Base-by-base conservation (phyloP, 1,284 basidiomycete genomes). In the Inonotus obliquus region DNA sequence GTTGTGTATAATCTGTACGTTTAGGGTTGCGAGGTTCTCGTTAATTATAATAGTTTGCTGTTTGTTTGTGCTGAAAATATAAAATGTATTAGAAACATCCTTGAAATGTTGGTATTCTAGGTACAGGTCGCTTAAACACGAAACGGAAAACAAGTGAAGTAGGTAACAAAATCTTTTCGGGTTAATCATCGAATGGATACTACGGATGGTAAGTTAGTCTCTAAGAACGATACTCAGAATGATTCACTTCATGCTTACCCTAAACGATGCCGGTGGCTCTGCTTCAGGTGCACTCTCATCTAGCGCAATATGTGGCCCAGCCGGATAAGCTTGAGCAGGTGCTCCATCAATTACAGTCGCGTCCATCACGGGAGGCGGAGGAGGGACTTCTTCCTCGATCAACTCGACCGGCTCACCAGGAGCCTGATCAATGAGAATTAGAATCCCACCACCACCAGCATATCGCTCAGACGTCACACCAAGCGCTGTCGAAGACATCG, bases 381-480 rank as follows among this genome's bases (percentile, higher is more conserved):
- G 76, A 21, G 71, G 74, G 54, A 74, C 81, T 67, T 84, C 83
- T 67, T 85, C 79, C 68, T 92, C 89, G 62, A 96, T 86, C 70
- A 87, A 87, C 67, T 92, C 89, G 4, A 80, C 82, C 60, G 81
- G 79, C 63, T 89, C 85, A 11, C 81, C 81, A 29, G 89, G 85
- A 66, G 77, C 80, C 44, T 79, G 78, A 72, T 96, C 93, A 38
- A 80, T 75, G 56, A 96, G 74, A 59, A 96, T 81, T 45, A 97
- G 71, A 62, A 96, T 93, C 17, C 92, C 94, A 47, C 92, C 92
- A 19, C 91, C 92, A 52, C 87, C 87, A 45, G 83, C 86, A 67
- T 81, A 85, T 65, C 81, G 83, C 68, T 89, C 85, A 25, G 83
- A 78, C 23, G 77, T 70, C 41, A 75, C 63, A 10, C 72, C 75